Base-by-base conservation (phyloP, 2,329 filamentous ascomycete genomes). In the Phyllosticta paracitricarpa region DNA sequence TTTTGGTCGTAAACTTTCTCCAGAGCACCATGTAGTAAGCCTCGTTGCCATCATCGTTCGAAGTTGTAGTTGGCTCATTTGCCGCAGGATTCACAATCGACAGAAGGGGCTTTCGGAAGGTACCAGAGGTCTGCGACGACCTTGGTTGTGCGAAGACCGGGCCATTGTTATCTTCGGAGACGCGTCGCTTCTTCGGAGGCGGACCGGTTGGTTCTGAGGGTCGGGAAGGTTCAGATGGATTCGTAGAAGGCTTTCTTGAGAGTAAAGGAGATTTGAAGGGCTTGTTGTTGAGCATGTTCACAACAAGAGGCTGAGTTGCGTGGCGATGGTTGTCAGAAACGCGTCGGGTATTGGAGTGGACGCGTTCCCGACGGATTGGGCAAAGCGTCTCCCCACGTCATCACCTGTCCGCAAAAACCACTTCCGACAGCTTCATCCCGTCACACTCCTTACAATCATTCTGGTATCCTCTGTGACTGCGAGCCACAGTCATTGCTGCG, bases 1-100 rank as follows among this genome's bases (percentile, higher is more conserved):
- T 90, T 71, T 89, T 89, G 5, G 77, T 81, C 0, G 85, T 88
- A 58, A 81, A 82, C 71, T 88, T 89, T 22, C 87, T 83, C 68
- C 78, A 80, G 17, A 79, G 63, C 0, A 79, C 78, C 0, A 69
- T 75, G 60, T 77, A 79, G 63, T 77, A 79, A 55, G 66, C 72
- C 51, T 75, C 69, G 5, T 65, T 60, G 10, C 40, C 40, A 6
- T 56, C 59, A 54, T 12, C 22, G 26, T 24, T 22, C 17, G n/a
- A 40, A 4, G 35, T n/a, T 17, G 35, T 40, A 25, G n/a, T 17
- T 8, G 28, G 3, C 3, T 57, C 26, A 1, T 5, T 26, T 4
- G 40, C 68, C 63, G 61, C 68, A 17, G 65, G 62, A 56, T 69
- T 69, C 12, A 61, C 60, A 33, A 73, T 64, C 8, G 64, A 60